A percentile compares a stretch with the other conserved stretches of the same genome.
These are phyloP conservation scores for Diplogelasinospora grovesii DNA, from an alignment of 495 filamentous ascomycete genomes.

Conservation along the genomic window DNA sequence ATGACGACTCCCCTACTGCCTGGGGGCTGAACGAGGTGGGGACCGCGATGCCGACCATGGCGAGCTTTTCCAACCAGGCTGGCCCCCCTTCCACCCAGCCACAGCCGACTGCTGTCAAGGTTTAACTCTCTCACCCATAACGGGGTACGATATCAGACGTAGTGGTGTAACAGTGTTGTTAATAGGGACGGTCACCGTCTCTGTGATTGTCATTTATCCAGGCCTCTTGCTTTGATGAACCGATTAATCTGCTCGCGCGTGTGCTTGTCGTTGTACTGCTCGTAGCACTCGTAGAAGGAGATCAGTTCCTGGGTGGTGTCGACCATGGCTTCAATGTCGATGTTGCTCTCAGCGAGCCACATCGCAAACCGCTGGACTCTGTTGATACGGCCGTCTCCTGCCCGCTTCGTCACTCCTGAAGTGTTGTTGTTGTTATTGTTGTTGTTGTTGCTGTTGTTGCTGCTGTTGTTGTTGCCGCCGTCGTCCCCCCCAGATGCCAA, in stretches of 20 bases:
- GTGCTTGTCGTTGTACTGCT: slow-evolving; percentile 78
- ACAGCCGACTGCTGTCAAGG: no score
- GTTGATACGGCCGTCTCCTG: slow-evolving; percentile 33
- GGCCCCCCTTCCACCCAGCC: no score
- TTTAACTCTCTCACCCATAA: no score
- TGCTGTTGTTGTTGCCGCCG: slow-evolving; percentile 10
- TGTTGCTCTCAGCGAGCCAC: slow-evolving; percentile 87
- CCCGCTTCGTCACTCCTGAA: slow-evolving; percentile 3
- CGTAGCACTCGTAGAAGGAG: slow-evolving; percentile 88
- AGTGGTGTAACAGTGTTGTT: no score
- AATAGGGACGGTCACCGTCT: neutral
- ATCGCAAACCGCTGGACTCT: slow-evolving; percentile 68
- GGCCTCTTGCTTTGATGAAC: slow-evolving; percentile 75
- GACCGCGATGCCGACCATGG: slow-evolving; percentile 5
- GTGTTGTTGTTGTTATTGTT: slow-evolving; percentile 8
- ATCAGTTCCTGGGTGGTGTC: slow-evolving; percentile 95
- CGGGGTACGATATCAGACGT: no score
- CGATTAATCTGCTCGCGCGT: slow-evolving; percentile 60
- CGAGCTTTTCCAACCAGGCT: slow-evolving; percentile 2
- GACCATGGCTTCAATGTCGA: slow-evolving; percentile 87
- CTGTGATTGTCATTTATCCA: slow-evolving; percentile 74
- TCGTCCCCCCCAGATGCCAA: slow-evolving; percentile 10
- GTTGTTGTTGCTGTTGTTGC: neutral
- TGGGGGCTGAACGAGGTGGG: slow-evolving; percentile 39
- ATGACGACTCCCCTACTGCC: slow-evolving; percentile 35